These are phyloP conservation scores for Suillus decipiens DNA, from an alignment of 768 basidiomycete species.

Conservation along the genomic window DNA sequence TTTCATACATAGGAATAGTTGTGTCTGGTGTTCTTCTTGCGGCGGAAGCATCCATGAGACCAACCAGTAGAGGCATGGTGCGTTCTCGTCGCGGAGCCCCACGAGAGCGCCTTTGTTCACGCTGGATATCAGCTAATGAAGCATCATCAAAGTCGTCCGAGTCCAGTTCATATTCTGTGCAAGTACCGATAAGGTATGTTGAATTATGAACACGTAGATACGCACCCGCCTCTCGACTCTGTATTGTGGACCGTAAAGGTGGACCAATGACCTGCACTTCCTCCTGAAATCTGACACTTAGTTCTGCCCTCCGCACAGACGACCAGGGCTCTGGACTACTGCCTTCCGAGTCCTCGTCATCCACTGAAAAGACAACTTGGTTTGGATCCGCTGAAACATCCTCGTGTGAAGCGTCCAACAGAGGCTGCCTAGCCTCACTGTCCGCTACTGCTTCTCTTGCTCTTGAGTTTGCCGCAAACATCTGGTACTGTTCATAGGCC, in stretches of 20 bases:
- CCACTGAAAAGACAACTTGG: conserved; percentile 55
- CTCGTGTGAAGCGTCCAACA: conserved; percentile 51
- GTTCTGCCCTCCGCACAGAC: conserved; percentile 39
- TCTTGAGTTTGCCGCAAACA: conserved; percentile 34
- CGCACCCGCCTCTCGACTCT: conserved; percentile 83
- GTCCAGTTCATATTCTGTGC: conserved; percentile 80
- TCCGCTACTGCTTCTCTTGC: conserved; percentile 27
- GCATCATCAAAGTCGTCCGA: conserved; percentile 76
- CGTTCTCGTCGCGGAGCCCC: conserved; percentile 47
- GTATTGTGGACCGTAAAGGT: conserved; percentile 66
- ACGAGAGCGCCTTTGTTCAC: conserved; percentile 21
- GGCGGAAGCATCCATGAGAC: conserved; percentile 66
- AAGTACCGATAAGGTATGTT: conserved; percentile 14
- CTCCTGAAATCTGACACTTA: conserved; percentile 65
- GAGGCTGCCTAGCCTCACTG: conserved; percentile 55
- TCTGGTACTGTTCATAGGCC: conserved; percentile 25
- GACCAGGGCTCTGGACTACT: conserved; percentile 34
- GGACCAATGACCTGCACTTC: conserved; percentile 70
- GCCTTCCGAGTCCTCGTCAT: conserved; percentile 53
- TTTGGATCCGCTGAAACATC: conserved; percentile 34
- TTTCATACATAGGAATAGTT: conserved; percentile 46
- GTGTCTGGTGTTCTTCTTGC: conserved; percentile 58
- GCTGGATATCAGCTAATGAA: conserved; percentile 31
- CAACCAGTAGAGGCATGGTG: conserved; percentile 76
- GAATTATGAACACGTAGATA: conserved; percentile 28